A percentile compares a stretch with the other conserved stretches of the same genome.
phyloP scores from a whole-genome alignment of 345 rosid species.

The Corymbia maculata region DNA sequence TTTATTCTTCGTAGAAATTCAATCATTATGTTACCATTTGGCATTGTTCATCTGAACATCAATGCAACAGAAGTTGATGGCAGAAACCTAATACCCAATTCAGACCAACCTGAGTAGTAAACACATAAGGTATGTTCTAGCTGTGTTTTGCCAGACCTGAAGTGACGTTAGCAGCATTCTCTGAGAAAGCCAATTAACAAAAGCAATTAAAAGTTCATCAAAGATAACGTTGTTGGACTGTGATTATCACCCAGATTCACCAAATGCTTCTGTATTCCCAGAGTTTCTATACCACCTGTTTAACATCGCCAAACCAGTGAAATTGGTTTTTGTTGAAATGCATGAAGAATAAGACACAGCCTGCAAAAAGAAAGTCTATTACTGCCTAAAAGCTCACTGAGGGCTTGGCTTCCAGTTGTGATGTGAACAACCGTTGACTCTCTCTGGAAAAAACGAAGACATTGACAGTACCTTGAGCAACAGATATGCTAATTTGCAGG shows the following conservation, averaged over 20 bases:
- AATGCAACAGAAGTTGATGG: background rate
- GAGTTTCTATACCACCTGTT: background rate
- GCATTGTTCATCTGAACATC: background rate
- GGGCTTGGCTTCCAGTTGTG: too few species aligned
- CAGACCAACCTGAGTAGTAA: conserved; percentile 67
- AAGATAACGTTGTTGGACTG: background rate
- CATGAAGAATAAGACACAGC: fast-evolving
- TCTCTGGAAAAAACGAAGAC: fast-evolving
- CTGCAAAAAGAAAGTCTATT: too few species aligned
- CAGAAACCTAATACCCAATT: background rate
- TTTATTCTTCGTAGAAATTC: background rate
- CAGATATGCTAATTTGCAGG: background rate
- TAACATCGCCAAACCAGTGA: background rate
- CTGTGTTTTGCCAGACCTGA: conserved; percentile 90
- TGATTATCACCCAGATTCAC: background rate
- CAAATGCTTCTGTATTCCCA: background rate
- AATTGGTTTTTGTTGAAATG: background rate
- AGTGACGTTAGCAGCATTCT: background rate
- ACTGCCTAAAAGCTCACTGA: too few species aligned
- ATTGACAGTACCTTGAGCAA: too few species aligned
- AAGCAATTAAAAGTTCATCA: background rate
- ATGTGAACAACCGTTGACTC: too few species aligned
- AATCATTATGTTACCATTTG: background rate
- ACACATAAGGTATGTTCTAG: conserved; percentile 88
- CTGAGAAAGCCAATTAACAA: background rate